Percentiles rank a stretch among this genome's conserved stretches.
These are phyloP conservation scores for Globisporangium iwayamae DNA, from an alignment of 352 stramenopile species.

Conservation along the genomic window DNA sequence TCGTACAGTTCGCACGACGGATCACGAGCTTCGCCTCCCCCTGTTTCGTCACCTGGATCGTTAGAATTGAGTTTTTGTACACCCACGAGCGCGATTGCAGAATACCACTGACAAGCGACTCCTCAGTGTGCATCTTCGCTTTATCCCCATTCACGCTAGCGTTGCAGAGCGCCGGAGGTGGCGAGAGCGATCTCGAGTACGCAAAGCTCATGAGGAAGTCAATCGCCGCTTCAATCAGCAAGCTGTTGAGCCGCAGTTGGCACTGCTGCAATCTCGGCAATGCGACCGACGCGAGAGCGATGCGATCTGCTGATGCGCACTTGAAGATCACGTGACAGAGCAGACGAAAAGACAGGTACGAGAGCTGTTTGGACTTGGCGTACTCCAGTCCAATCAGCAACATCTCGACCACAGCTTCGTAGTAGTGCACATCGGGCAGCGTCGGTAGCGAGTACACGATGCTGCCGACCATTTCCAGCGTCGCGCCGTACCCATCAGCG, in stretches of 20 bases:
- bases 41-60: conserved; percentile 31
- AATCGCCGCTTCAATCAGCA: conserved; percentile 61
- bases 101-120: not conserved
- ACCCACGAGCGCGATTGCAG: conserved; percentile 38
- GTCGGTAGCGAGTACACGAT: conserved; percentile 26
- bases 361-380: conserved; percentile 48
- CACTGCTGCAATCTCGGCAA: conserved; percentile 56
- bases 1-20: conserved; percentile 50
- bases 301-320: conserved; percentile 34
- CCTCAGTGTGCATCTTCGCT: not conserved
- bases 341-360: conserved; percentile 62
- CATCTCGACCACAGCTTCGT: conserved; percentile 36
- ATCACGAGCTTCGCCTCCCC: conserved; percentile 37
- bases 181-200: conserved; percentile 43
- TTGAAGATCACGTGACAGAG: conserved; percentile 61
- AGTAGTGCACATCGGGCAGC: conserved; percentile 10
- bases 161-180: conserved; percentile 33
- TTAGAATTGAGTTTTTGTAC: conserved; percentile 52
- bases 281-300: conserved; percentile 38
- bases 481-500: conserved; percentile 50
- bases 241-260: conserved; percentile 28
- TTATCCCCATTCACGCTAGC: conserved; percentile 5
- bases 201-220: conserved; percentile 81
- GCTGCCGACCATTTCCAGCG: conserved; percentile 68
- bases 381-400: conserved; percentile 59